These are phyloP conservation scores for Penicillium sp. DNA, from an alignment of 2,329 filamentous ascomycete genomes.

Conservation along the genomic window DNA sequence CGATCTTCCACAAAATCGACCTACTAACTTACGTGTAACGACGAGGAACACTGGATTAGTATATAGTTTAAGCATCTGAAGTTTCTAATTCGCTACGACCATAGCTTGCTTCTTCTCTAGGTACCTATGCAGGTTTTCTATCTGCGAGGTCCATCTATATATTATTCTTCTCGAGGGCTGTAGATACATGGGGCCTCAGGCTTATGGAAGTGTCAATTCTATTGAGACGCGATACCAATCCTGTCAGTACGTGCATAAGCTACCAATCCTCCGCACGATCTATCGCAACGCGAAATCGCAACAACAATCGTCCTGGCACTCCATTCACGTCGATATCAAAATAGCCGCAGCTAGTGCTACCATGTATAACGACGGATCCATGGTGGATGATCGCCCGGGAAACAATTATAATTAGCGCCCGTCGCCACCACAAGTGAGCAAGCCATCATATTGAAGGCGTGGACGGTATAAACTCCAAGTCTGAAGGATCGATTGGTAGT, in stretches of 20 bases:
- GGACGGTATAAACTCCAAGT: no score
- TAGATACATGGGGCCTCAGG: neutral
- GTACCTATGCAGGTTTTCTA: neutral
- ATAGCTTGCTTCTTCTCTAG: no score
- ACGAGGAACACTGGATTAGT: neutral
- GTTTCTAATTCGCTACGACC: neutral
- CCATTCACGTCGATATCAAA: neutral
- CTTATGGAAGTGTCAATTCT: neutral
- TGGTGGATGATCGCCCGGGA: conserved; percentile 12
- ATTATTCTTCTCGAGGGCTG: neutral
- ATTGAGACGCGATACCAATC: neutral
- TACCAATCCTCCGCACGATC: neutral
- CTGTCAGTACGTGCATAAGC: neutral
- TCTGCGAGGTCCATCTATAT: conserved; percentile 8
- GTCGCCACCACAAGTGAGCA: neutral
- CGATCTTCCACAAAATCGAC: conserved; percentile 11
- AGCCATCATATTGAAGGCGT: neutral
- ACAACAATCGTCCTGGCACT: neutral
- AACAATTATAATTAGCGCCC: neutral
- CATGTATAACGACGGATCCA: conserved; percentile 9
- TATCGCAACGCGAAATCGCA: neutral
- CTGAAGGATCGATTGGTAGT: no score
- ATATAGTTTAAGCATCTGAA: no score
- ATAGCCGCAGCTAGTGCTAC: conserved; percentile 2
- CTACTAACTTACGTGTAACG: conserved; percentile 14